These are phyloP conservation scores for Candolleomyces efflorescens DNA, from an alignment of 768 basidiomycete genomes.

Conservation along the genomic window DNA sequence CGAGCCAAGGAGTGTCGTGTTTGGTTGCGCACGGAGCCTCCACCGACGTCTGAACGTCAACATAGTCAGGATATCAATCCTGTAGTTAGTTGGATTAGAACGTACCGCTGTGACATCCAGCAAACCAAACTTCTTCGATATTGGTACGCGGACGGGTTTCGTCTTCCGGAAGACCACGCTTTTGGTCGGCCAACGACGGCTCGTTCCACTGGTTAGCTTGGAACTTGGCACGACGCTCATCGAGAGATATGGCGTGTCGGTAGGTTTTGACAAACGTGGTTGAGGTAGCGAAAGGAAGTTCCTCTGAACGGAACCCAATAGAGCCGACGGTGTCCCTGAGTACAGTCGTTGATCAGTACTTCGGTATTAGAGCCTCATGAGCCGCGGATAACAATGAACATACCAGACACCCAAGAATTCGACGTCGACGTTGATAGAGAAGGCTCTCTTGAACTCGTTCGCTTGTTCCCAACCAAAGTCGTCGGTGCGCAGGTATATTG, in stretches of 20 bases:
- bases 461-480: slow-evolving; percentile 43
- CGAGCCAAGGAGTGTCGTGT: slow-evolving; percentile 45
- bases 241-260: slow-evolving; percentile 62
- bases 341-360: not conserved
- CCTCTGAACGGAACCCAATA: slow-evolving; percentile 48
- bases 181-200: slow-evolving; percentile 22
- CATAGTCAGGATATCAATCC: not conserved
- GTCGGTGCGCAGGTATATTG: slow-evolving; percentile 55
- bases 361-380: too few species aligned
- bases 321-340: slow-evolving; percentile 66
- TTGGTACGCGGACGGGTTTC: slow-evolving; percentile 22
- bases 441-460: slow-evolving; percentile 51
- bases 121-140: slow-evolving; percentile 69
- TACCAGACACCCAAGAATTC: slow-evolving; percentile 61
- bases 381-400: too few species aligned
- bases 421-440: slow-evolving; percentile 48
- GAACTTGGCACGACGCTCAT: slow-evolving; percentile 59
- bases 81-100: not conserved
- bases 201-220: slow-evolving; percentile 49
- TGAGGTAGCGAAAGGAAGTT: slow-evolving; percentile 54
- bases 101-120: slow-evolving; percentile 47
- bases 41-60: slow-evolving; percentile 47
- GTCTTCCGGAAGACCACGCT: slow-evolving; percentile 16
- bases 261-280: slow-evolving; percentile 56
- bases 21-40: slow-evolving; percentile 47